Conservation (phyloP, 2,329 filamentous ascomycete species). For the Aspergillus pseudoglaucus region DNA sequence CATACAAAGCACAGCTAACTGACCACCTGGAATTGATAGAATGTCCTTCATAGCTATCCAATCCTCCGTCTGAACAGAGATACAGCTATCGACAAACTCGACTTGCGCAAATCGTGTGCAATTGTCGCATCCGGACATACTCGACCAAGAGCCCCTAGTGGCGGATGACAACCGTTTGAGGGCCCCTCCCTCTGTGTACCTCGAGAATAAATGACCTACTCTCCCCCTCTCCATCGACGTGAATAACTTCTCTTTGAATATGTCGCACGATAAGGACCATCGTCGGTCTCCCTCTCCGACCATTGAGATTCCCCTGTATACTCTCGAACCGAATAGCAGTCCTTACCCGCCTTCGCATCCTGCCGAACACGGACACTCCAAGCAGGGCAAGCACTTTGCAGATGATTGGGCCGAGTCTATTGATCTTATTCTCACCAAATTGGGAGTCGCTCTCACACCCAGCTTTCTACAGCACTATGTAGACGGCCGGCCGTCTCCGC, state of each 20-base stretch:
- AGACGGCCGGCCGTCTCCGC: conserved; percentile 21
- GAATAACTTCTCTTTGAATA: conserved; percentile 1
- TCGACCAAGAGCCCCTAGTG: background rate
- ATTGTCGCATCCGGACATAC: background rate
- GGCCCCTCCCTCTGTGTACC: background rate
- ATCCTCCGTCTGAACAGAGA: background rate
- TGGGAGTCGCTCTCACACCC: conserved; percentile 27
- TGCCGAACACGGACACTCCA: conserved; percentile 14
- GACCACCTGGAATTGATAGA: no score
- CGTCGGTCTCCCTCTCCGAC: conserved; percentile 16
- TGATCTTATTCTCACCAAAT: conserved; percentile 16
- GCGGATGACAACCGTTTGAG: background rate
- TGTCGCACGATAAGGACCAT: conserved; percentile 11
- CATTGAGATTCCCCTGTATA: conserved; percentile 21
- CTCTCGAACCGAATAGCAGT: conserved; percentile 20
- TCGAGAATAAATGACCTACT: background rate
- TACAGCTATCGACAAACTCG: no score
- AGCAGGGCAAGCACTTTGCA: conserved; percentile 12
- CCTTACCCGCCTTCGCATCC: conserved; percentile 12
- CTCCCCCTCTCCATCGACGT: background rate
- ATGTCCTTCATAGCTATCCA: background rate
- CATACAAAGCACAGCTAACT: no score
- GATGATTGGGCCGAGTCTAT: conserved; percentile 21
- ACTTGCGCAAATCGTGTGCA: background rate
- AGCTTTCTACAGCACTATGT: conserved; percentile 32